Conservation (phyloP, 345 rosid species). For the Ceriops tagal region DNA sequence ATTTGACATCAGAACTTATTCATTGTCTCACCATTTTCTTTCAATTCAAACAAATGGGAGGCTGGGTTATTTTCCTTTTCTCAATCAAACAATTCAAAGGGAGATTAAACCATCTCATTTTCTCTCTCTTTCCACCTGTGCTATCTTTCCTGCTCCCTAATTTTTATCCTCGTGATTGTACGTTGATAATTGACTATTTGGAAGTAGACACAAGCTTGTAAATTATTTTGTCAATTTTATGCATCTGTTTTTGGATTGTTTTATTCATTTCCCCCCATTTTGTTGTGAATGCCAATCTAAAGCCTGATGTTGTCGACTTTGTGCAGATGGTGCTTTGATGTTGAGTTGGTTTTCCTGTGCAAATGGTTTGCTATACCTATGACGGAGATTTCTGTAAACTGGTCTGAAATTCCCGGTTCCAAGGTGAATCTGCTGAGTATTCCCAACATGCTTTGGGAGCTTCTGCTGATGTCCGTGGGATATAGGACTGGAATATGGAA, state of each 20-base stretch:
- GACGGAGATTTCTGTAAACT: slow-evolving; percentile 79
- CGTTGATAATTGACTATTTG: no score
- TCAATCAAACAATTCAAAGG: no score
- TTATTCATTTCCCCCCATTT: neutral
- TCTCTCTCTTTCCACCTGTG: no score
- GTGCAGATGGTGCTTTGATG: slow-evolving; percentile 98
- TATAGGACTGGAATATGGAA: slow-evolving; percentile 85
- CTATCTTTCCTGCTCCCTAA: no score
- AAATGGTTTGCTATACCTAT: slow-evolving; percentile 70
- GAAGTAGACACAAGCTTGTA: no score
- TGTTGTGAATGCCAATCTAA: neutral
- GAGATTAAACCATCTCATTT: no score
- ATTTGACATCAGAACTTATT: no score
- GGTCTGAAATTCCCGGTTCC: slow-evolving; percentile 98
- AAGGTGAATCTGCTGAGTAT: slow-evolving; percentile 87
- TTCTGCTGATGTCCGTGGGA: slow-evolving; percentile 82
- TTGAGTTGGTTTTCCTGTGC: slow-evolving; percentile 87
- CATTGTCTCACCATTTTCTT: no score
- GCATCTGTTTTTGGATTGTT: neutral
- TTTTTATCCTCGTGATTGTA: no score
- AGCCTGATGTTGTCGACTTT: neutral
- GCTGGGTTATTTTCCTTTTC: no score
- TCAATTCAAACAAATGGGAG: no score
- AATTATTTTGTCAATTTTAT: neutral
- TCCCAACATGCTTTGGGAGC: slow-evolving; percentile 97